Conservation (phyloP, 2,329 filamentous ascomycete species). For the Alternaria longipes region DNA sequence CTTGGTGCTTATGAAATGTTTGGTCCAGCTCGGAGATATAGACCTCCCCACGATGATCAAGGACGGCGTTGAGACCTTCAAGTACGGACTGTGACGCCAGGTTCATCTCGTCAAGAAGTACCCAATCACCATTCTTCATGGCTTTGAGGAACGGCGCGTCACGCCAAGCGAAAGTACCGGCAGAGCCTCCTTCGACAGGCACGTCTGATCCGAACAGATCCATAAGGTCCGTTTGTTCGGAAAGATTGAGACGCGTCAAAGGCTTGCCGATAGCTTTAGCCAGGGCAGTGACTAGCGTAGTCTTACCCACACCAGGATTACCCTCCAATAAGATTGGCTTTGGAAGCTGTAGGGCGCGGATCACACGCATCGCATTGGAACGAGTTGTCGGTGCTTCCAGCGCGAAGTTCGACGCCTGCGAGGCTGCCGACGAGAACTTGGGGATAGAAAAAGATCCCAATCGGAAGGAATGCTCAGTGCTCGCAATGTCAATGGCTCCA, state of each 20-base stretch:
- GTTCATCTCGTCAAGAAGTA: constrained; percentile 98
- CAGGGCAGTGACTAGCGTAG: constrained; percentile 86
- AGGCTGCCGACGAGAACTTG: constrained; percentile 57
- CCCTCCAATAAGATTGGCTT: constrained; percentile 96
- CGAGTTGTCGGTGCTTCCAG: constrained; percentile 91
- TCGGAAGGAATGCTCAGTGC: constrained; percentile 64
- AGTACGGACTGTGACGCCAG: constrained; percentile 95
- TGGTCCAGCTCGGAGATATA: constrained; percentile 96
- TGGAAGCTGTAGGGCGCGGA: constrained; percentile 84
- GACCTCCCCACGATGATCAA: constrained; percentile 94
- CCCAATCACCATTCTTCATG: constrained; percentile 97
- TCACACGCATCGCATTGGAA: constrained; percentile 87
- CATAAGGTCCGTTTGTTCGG: constrained; percentile 97
- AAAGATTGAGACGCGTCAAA: constrained; percentile 93
- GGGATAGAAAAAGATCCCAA: constrained; percentile 80
- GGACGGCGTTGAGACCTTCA: constrained; percentile 93
- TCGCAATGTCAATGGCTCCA: constrained; percentile 66
- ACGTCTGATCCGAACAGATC: constrained; percentile 97
- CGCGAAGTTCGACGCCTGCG: constrained; percentile 70
- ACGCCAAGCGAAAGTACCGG: constrained; percentile 92
- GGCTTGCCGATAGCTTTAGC: constrained; percentile 81
- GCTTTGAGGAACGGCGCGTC: constrained; percentile 95
- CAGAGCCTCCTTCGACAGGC: constrained; percentile 88
- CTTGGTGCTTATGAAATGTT: constrained; percentile 85
- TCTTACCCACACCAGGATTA: constrained; percentile 98